Conservation (phyloP, 78 protist species). For the Isochrysis galbana region DNA sequence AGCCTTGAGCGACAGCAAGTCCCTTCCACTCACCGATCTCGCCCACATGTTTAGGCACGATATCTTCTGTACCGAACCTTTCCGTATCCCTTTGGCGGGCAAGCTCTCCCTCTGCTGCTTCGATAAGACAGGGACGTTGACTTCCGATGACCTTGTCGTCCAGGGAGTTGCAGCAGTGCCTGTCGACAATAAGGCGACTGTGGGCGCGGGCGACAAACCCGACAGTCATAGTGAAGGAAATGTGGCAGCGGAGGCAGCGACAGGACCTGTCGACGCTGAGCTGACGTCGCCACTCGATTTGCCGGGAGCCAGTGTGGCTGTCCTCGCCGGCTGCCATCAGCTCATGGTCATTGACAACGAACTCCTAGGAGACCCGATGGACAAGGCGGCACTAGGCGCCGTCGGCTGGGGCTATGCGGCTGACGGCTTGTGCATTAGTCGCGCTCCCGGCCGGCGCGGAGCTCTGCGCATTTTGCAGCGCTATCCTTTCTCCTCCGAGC, state of each 20-base stretch:
- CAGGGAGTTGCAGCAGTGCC: slow-evolving; percentile 71
- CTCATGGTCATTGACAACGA: background rate
- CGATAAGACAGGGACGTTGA: slow-evolving; percentile 99
- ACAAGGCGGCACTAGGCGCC: slow-evolving; percentile 83
- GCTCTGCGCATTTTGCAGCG: slow-evolving; percentile 72
- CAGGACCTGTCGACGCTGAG: background rate
- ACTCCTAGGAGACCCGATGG: slow-evolving; percentile 96
- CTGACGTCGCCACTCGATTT: background rate
- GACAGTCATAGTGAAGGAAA: background rate
- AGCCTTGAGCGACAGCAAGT: too few relatives aligned
- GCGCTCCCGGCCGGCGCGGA: background rate
- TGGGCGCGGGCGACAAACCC: slow-evolving; percentile 13
- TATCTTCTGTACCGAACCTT: slow-evolving; percentile 99
- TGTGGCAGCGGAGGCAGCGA: background rate
- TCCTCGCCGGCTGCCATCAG: background rate
- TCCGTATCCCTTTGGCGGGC: slow-evolving; percentile 99
- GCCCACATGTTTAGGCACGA: slow-evolving; percentile 32
- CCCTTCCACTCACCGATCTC: slow-evolving; percentile 36
- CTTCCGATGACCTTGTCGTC: slow-evolving; percentile 84
- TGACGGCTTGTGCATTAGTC: background rate
- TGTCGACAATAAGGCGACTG: background rate
- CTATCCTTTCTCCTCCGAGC: slow-evolving; percentile 76
- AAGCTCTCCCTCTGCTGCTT: slow-evolving; percentile 92
- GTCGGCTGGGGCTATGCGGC: slow-evolving; percentile 60
- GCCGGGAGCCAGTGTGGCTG: background rate